These are phyloP conservation scores for Acer negundo DNA, from an alignment of 345 rosid species.

Conservation along the genomic window DNA sequence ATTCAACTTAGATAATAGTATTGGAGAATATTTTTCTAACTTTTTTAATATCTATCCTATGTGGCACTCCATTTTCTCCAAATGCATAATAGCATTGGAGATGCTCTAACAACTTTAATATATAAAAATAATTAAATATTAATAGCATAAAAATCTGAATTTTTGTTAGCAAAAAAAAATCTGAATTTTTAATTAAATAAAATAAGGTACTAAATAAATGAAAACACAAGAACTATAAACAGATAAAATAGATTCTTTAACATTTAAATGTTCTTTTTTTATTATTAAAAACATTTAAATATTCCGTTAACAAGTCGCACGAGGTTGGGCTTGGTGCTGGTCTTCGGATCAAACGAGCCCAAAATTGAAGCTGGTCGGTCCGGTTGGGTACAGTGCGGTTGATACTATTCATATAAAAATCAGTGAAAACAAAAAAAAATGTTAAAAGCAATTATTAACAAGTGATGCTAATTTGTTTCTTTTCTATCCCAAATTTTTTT, in stretches of 20 bases:
- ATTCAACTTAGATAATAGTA: too few relatives aligned
- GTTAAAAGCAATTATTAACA: background rate
- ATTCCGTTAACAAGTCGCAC: background rate
- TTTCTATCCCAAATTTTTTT: slow-evolving; percentile 10
- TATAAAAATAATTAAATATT: too few relatives aligned
- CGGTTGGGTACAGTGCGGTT: background rate
- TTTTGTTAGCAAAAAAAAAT: too few relatives aligned
- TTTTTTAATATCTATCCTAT: too few relatives aligned
- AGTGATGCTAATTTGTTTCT: slow-evolving; percentile 9
- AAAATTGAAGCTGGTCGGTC: background rate
- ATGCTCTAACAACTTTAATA: too few relatives aligned
- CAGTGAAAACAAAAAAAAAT: background rate
- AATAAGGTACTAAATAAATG: background rate
- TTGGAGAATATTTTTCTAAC: too few relatives aligned
- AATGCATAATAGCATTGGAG: too few relatives aligned
- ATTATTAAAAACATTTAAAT: too few relatives aligned
- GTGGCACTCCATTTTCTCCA: too few relatives aligned
- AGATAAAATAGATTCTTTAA: too few relatives aligned
- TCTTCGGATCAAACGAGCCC: background rate
- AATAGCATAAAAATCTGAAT: background rate
- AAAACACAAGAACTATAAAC: background rate
- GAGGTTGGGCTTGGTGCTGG: background rate
- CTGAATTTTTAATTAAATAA: too few relatives aligned
- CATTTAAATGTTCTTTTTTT: too few relatives aligned
- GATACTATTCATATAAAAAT: background rate